Percentiles rank a stretch among this genome's conserved stretches.
These are phyloP conservation scores for Floccularia luteovirens DNA, from an alignment of 768 basidiomycete genomes.

Conservation along the genomic window DNA sequence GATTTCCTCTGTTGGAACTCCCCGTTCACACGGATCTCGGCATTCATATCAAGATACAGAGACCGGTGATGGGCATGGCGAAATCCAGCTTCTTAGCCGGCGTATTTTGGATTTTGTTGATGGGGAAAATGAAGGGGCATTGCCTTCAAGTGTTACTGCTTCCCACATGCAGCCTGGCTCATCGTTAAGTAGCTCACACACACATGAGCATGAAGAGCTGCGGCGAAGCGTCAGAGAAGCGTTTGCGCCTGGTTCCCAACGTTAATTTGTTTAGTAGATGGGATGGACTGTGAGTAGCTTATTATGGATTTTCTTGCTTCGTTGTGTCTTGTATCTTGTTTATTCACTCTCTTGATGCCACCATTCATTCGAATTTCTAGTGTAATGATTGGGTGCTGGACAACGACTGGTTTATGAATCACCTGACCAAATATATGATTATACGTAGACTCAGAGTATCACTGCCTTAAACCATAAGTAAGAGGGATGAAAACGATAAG, in stretches of 20 bases:
- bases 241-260: constrained; percentile 59
- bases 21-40: constrained; percentile 60
- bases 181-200: constrained; percentile 56
- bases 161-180: constrained; percentile 68
- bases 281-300: constrained; percentile 10
- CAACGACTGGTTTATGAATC: too few species aligned
- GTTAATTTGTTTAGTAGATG: constrained; percentile 20
- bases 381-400: too few species aligned
- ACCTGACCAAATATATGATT: too few species aligned
- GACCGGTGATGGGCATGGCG: constrained; percentile 81
- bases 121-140: constrained; percentile 52
- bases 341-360: too few species aligned
- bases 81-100: constrained; percentile 80
- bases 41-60: constrained; percentile 81
- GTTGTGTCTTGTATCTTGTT: constrained; percentile 5
- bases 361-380: too few species aligned
- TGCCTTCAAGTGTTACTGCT: constrained; percentile 52
- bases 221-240: constrained; percentile 79
- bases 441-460: too few species aligned
- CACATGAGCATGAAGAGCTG: constrained; percentile 72
- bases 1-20: constrained; percentile 68
- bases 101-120: constrained; percentile 88
- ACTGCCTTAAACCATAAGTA: too few species aligned
- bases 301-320: constrained; percentile 12
- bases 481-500: too few species aligned